Conservation (phyloP, 2,329 filamentous ascomycete species). For the Alternaria incomplexa region DNA sequence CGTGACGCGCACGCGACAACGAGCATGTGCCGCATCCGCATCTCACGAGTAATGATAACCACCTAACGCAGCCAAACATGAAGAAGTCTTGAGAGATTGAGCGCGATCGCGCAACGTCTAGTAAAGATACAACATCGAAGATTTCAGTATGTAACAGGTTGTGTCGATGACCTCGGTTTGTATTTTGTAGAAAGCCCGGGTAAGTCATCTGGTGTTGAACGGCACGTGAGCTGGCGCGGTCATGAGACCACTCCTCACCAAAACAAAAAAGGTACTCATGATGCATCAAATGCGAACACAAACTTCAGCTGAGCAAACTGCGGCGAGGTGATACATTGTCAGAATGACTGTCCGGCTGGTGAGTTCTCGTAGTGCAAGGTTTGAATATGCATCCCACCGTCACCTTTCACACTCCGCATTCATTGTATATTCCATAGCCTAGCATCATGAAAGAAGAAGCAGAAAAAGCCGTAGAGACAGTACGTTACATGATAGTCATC, state of each 20-base stretch:
- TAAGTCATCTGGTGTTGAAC: neutral
- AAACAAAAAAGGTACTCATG: conserved; percentile 9
- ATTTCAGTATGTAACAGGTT: neutral
- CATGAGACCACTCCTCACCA: conserved; percentile 5
- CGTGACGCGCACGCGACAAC: conserved; percentile 4
- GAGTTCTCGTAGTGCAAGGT: neutral
- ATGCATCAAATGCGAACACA: conserved; percentile 7
- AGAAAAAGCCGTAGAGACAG: conserved; percentile 20
- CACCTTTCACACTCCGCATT: neutral
- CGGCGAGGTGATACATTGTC: conserved; percentile 2
- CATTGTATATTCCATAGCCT: neutral
- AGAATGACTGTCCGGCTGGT: conserved; percentile 15
- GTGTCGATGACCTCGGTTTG: neutral
- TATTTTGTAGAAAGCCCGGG: neutral
- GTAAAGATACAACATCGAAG: neutral
- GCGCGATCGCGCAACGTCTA: neutral
- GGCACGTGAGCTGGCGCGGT: conserved; percentile 8
- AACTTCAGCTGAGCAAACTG: conserved; percentile 12
- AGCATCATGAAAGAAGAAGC: conserved; percentile 24
- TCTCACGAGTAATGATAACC: neutral
- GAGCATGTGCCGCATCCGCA: conserved; percentile 2
- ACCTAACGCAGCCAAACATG: neutral
- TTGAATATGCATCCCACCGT: neutral
- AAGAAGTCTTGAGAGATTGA: neutral
- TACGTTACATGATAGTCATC: neutral